Conservation (phyloP, 257 asterid genomes). For the Buddleja alternifolia region DNA sequence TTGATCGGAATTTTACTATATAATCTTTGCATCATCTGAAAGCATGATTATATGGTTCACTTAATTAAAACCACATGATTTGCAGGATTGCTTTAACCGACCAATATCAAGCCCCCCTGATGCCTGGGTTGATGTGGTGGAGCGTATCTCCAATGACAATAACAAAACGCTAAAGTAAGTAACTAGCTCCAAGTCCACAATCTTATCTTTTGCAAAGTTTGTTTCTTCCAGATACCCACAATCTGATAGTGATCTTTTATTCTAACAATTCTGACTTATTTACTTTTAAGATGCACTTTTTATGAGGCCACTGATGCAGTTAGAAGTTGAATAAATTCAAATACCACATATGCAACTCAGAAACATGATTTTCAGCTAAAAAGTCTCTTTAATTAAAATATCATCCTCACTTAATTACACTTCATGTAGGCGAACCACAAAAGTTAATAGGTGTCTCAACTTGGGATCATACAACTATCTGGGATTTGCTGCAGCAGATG, state of each 20-base stretch:
- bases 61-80: constrained; percentile 12
- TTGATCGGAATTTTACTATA: not conserved
- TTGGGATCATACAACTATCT: constrained; percentile 96
- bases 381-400: constrained; percentile 19
- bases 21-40: not conserved
- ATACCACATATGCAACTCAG: constrained; percentile 46
- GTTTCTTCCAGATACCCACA: no score
- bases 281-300: not conserved
- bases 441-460: constrained; percentile 79
- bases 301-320: not conserved
- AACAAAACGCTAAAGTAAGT: constrained; percentile 90
- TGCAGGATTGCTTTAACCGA: constrained; percentile 95
- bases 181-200: constrained; percentile 5
- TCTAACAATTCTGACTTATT: not conserved
- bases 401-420: constrained; percentile 21
- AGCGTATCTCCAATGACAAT: constrained; percentile 87
- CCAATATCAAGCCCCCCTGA: constrained; percentile 99
- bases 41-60: not conserved
- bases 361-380: not conserved
- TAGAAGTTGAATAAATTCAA: not conserved
- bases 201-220: constrained; percentile 27
- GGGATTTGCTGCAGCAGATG: constrained; percentile 99
- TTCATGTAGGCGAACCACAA: constrained; percentile 74
- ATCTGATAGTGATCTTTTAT: not conserved
- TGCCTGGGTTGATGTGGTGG: constrained; percentile 99